A percentile compares a stretch with the other conserved stretches of the same genome.
Evolutionary conservation across 495 filamentous ascomycete genomes (phyloP).

Genomic region (Talaromyces trachyspermus): DNA sequence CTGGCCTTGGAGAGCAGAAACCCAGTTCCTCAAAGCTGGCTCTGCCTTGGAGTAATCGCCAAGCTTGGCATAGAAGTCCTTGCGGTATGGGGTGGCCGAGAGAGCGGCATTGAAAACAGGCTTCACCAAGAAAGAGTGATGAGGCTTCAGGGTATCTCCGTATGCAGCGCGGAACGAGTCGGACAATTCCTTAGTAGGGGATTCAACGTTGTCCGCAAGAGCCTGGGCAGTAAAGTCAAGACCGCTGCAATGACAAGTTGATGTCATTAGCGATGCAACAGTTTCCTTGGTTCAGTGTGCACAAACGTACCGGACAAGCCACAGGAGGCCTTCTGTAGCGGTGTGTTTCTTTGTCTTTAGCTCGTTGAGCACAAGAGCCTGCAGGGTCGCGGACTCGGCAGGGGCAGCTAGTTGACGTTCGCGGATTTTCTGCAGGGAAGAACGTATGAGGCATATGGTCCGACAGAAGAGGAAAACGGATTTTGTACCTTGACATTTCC

Average conservation of each 20-base stretch:
- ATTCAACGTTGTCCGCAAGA: conserved; percentile 66
- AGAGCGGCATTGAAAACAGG: conserved; percentile 88
- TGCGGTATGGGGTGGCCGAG: conserved; percentile 83
- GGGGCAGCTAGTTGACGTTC: conserved; percentile 74
- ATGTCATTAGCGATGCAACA: conserved; percentile 4
- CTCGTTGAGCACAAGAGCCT: conserved; percentile 78
- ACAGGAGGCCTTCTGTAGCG: conserved; percentile 82
- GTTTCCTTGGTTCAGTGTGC: conserved; percentile 7
- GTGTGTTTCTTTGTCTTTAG: conserved; percentile 76
- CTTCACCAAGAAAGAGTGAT: conserved; percentile 82
- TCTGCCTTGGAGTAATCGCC: conserved; percentile 53
- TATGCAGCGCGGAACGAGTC: conserved; percentile 84
- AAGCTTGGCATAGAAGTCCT: conserved; percentile 83
- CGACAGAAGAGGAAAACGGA: conserved; percentile 7
- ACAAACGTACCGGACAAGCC: conserved; percentile 72
- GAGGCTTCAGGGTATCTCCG: conserved; percentile 73
- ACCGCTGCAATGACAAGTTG: conserved; percentile 45
- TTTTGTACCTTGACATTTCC: conserved; percentile 80
- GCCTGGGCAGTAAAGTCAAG: conserved; percentile 86
- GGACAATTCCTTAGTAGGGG: conserved; percentile 64
- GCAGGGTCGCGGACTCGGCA: conserved; percentile 66
- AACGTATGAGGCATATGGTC: conserved; percentile 13
- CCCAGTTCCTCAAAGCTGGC: conserved; percentile 56
- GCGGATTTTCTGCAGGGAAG: conserved; percentile 87
- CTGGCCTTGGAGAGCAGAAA: conserved; percentile 66